phyloP scores from a whole-genome alignment of 306 rosid species.

The Fragaria ananassa region DNA sequence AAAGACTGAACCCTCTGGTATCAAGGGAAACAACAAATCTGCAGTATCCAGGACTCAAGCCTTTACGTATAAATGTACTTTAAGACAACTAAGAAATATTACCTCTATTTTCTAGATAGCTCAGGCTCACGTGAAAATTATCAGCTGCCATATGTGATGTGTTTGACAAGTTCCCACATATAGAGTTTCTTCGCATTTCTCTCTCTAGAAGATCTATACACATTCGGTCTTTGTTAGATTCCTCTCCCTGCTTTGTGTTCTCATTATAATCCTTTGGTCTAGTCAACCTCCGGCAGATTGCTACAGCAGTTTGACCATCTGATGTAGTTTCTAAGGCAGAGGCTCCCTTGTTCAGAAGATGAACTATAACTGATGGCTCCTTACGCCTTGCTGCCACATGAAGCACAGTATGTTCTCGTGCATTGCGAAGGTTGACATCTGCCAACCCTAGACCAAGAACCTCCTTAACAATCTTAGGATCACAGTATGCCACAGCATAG shows the following conservation, averaged over 20 bases:
- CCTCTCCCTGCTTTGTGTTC: slow-evolving; percentile 47
- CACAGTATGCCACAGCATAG: slow-evolving; percentile 81
- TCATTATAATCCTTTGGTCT: slow-evolving; percentile 65
- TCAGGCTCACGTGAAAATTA: slow-evolving; percentile 60
- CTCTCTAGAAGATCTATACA: slow-evolving; percentile 84
- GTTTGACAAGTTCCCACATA: slow-evolving; percentile 39
- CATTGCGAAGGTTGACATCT: slow-evolving; percentile 48
- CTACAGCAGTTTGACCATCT: slow-evolving; percentile 82
- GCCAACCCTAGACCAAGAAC: slow-evolving; percentile 61
- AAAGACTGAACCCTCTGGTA: neutral
- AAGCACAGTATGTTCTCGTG: slow-evolving; percentile 61
- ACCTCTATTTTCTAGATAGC: slow-evolving; percentile 89
- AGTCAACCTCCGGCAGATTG: slow-evolving; percentile 82
- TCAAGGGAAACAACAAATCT: neutral
- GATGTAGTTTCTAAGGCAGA: slow-evolving; percentile 54
- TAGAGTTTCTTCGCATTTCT: slow-evolving; percentile 71
- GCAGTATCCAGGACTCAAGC: neutral
- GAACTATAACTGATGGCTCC: slow-evolving; percentile 67
- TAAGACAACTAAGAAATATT: slow-evolving; percentile 20
- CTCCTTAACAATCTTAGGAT: slow-evolving; percentile 75
- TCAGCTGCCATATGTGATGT: slow-evolving; percentile 46
- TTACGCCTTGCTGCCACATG: slow-evolving; percentile 92
- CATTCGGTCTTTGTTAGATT: slow-evolving; percentile 72
- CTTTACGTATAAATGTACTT: neutral
- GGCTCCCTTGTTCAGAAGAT: slow-evolving; percentile 67